phyloP scores from a whole-genome alignment of 202 grass and related monocot genomes.

The Setaria italica region DNA sequence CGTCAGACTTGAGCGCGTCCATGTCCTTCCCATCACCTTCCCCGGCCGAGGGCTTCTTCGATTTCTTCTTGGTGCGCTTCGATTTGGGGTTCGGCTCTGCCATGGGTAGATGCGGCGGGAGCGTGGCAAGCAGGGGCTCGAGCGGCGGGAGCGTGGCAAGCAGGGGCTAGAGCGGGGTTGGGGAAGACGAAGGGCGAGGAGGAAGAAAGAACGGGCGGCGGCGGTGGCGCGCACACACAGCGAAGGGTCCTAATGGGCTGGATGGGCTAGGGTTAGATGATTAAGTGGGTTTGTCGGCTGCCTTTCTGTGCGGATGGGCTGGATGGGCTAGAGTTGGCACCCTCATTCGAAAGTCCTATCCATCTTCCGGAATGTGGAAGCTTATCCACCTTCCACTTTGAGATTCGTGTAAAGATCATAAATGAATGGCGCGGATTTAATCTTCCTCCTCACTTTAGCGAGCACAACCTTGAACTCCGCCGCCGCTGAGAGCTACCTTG shows the following conservation, averaged over 20 bases:
- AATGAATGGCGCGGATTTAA: no score
- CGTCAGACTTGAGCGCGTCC: slow-evolving; percentile 78
- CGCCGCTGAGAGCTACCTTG: no score
- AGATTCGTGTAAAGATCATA: no score
- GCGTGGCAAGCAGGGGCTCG: not conserved
- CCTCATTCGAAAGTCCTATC: no score
- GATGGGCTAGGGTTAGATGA: not conserved
- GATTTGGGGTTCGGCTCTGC: slow-evolving; percentile 49
- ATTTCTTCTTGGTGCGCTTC: slow-evolving; percentile 35
- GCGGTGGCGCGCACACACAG: not conserved
- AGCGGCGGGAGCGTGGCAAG: not conserved
- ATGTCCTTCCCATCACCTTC: slow-evolving; percentile 48
- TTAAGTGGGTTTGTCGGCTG: not conserved
- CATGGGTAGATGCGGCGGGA: slow-evolving; percentile 47
- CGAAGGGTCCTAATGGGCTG: not conserved
- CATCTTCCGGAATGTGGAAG: no score
- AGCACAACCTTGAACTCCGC: no score
- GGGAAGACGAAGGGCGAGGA: not conserved
- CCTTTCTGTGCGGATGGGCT: not conserved
- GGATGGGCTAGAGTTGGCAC: no score
- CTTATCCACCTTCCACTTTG: no score
- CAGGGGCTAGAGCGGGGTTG: not conserved
- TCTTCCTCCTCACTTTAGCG: no score
- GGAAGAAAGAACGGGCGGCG: not conserved
- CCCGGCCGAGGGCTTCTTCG: slow-evolving; percentile 37